A percentile compares a stretch with the other conserved stretches of the same genome.
Evolutionary conservation across 345 rosid genomes (phyloP).

Genomic region (Mangifera indica): DNA sequence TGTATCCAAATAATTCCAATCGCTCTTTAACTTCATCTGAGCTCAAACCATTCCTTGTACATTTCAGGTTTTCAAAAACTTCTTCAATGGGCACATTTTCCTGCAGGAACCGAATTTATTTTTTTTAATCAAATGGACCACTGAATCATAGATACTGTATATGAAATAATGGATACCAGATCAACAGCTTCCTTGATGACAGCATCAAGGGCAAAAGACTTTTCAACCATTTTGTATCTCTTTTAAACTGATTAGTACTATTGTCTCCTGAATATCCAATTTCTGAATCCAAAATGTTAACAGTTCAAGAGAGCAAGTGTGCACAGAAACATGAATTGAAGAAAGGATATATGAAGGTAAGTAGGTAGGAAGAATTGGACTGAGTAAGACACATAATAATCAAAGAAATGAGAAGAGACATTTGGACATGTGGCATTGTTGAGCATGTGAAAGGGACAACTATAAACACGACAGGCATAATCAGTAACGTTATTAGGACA

Average conservation of each 20-base stretch:
- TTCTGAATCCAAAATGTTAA: not conserved
- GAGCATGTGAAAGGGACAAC: constrained; percentile 4
- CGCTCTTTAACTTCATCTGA: constrained; percentile 38
- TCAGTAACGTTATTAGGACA: not conserved
- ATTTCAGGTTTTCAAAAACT: constrained; percentile 48
- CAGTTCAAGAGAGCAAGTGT: not conserved
- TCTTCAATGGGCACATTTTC: constrained; percentile 54
- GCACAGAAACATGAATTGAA: not conserved
- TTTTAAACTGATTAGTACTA: not conserved
- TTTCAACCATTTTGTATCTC: constrained; percentile 11
- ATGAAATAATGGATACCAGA: constrained; percentile 23
- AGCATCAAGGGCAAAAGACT: constrained; percentile 26
- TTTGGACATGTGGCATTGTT: not conserved
- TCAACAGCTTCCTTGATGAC: constrained; percentile 34
- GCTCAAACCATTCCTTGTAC: constrained; percentile 47
- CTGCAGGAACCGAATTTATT: constrained; percentile 26
- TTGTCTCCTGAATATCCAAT: not conserved
- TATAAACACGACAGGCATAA: not conserved
- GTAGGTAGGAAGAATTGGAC: not conserved
- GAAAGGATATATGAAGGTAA: not conserved
- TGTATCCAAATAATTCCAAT: constrained; percentile 55
- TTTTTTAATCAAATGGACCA: not conserved
- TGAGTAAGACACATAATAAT: not conserved
- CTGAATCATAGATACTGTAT: not conserved
- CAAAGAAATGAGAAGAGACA: not conserved